Percentiles rank a stretch among this genome's conserved stretches.
Evolutionary conservation across 495 filamentous ascomycete species (phyloP).

Genomic region (Daldinia loculata): DNA sequence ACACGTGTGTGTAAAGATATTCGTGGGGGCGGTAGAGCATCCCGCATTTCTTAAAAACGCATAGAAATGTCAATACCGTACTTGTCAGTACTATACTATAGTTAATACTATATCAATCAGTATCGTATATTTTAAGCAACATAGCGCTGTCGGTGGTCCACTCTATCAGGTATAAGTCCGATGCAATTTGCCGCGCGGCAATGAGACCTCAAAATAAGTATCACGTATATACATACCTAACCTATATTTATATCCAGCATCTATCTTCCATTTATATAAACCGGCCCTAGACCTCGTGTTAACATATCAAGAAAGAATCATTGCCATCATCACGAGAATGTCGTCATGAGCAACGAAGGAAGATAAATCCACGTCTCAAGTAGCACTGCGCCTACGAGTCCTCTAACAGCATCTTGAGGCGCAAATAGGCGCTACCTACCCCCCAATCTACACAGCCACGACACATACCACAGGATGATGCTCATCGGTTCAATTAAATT

Average conservation of each 20-base stretch:
- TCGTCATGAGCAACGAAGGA: not conserved
- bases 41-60: slow-evolving; percentile 5
- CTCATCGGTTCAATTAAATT: slow-evolving; percentile 29
- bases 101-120: not conserved
- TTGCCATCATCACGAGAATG: not conserved
- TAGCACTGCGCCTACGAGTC: slow-evolving; percentile 11
- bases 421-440: slow-evolving; percentile 1
- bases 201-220: slow-evolving; percentile 19
- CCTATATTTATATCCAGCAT: not conserved
- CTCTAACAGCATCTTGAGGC: not conserved
- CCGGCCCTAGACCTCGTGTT: slow-evolving; percentile 1
- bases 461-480: slow-evolving; percentile 8
- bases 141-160: slow-evolving; percentile 3
- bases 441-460: not conserved
- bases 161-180: slow-evolving; percentile 22
- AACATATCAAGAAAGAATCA: not conserved
- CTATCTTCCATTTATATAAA: slow-evolving; percentile 17
- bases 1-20: not conserved
- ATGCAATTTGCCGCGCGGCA: slow-evolving; percentile 41
- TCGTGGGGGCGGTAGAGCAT: slow-evolving; percentile 15
- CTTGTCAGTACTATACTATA: slow-evolving; percentile 9
- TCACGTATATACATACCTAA: not conserved
- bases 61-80: not conserved
- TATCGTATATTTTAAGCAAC: slow-evolving; percentile 10
- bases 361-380: not conserved